A percentile compares a stretch with the other conserved stretches of the same genome.
These are phyloP conservation scores for Begonia fuchsioides DNA, from an alignment of 306 rosid genomes.

Conservation along the genomic window DNA sequence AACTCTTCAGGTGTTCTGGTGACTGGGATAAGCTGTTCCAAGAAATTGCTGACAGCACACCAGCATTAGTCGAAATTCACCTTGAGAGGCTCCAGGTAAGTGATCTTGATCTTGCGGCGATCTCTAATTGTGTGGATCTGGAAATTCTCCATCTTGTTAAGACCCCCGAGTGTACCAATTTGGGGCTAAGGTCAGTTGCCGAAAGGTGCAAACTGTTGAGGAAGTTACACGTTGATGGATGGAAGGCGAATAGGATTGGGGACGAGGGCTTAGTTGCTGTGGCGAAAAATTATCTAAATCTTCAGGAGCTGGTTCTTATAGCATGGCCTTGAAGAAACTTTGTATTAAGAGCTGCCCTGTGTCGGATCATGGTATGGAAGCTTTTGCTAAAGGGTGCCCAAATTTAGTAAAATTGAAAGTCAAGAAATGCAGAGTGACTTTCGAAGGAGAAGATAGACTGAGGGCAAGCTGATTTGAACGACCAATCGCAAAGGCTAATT, in stretches of 20 bases:
- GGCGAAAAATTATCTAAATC: slow-evolving; percentile 62
- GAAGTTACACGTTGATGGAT: slow-evolving; percentile 94
- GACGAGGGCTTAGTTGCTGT: slow-evolving; percentile 74
- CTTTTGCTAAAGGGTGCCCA: slow-evolving; percentile 77
- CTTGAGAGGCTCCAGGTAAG: slow-evolving; percentile 83
- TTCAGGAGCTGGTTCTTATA: slow-evolving; percentile 81
- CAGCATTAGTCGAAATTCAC: slow-evolving; percentile 62
- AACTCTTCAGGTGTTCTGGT: slow-evolving; percentile 80
- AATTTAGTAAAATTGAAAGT: slow-evolving; percentile 96
- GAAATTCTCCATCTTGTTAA: slow-evolving; percentile 90
- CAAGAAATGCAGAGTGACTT: slow-evolving; percentile 84
- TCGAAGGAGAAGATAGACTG: slow-evolving; percentile 74
- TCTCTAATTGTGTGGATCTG: slow-evolving; percentile 50
- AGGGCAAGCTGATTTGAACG: slow-evolving; percentile 13
- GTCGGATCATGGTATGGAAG: slow-evolving; percentile 66
- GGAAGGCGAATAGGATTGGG: slow-evolving; percentile 83
- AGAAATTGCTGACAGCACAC: slow-evolving; percentile 20
- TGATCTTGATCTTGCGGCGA: slow-evolving; percentile 60
- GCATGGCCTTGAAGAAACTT: slow-evolving; percentile 80
- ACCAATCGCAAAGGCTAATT: too few species aligned
- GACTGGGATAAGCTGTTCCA: slow-evolving; percentile 88
- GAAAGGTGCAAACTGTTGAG: slow-evolving; percentile 70
- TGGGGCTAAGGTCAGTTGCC: slow-evolving; percentile 51
- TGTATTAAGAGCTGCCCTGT: slow-evolving; percentile 94
- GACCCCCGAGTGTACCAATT: slow-evolving; percentile 79